Percentiles rank a stretch among this genome's conserved stretches.
phyloP scores from a whole-genome alignment of 768 basidiomycete genomes.

The Mycena vulgaris region DNA sequence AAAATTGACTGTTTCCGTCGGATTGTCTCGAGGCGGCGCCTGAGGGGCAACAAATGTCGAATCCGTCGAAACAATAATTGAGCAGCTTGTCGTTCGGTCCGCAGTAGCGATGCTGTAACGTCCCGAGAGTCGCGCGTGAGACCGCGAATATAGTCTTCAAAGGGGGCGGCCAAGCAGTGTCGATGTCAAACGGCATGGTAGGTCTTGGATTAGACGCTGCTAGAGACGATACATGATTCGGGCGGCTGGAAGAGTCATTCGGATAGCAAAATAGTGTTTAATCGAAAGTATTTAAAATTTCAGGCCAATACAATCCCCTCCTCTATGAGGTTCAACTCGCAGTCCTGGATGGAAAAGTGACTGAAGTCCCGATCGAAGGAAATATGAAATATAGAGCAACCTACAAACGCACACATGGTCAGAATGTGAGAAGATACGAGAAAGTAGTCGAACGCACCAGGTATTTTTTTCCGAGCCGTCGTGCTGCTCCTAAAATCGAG shows the following conservation, averaged over 20 bases:
- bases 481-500: neutral
- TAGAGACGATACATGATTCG: neutral
- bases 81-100: slow-evolving; percentile 58
- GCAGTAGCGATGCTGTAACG: slow-evolving; percentile 52
- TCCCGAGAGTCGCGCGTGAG: slow-evolving; percentile 40
- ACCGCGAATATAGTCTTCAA: slow-evolving; percentile 50
- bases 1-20: slow-evolving; percentile 45
- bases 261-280: no score
- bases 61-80: slow-evolving; percentile 51
- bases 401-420: no score
- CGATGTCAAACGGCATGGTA: slow-evolving; percentile 39
- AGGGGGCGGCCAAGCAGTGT: slow-evolving; percentile 48
- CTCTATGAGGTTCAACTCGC: no score
- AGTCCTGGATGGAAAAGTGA: no score
- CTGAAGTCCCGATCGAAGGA: no score
- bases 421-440: no score
- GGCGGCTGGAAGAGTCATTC: no score
- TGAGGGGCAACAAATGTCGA: slow-evolving; percentile 52
- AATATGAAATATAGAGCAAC: no score
- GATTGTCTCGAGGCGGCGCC: slow-evolving; percentile 41
- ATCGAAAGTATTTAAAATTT: no score
- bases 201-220: neutral
- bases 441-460: no score
- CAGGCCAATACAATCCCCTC: no score
- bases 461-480: neutral